Conservation (phyloP, 352 stramenopile genomes). For the Phytophthora capsici region DNA sequence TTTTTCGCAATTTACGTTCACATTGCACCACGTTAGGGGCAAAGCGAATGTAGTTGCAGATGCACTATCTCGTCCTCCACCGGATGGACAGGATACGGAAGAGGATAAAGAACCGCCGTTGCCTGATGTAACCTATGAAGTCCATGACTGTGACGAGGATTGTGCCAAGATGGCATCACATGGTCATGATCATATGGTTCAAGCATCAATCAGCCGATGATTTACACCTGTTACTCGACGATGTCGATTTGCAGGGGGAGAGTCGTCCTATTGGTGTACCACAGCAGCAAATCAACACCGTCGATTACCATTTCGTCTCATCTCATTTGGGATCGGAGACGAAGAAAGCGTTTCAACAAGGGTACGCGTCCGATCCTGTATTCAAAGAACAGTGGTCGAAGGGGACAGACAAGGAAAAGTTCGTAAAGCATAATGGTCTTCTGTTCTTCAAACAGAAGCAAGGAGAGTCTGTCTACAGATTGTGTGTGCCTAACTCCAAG, state of each 20-base stretch:
- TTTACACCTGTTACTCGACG: slow-evolving; percentile 9
- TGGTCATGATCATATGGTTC: background rate
- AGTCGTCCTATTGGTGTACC: too few relatives aligned
- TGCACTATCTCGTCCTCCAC: slow-evolving; percentile 2
- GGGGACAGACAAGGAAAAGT: too few relatives aligned
- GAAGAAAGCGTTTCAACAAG: too few relatives aligned
- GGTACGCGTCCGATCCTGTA: slow-evolving; percentile 3
- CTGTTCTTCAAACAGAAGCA: too few relatives aligned
- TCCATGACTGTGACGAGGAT: slow-evolving; percentile 3
- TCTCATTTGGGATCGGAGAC: background rate
- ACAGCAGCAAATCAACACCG: too few relatives aligned
- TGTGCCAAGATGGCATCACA: background rate
- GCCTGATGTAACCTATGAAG: background rate
- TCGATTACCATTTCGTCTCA: too few relatives aligned
- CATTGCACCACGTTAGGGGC: slow-evolving; percentile 15
- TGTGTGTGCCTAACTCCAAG: too few relatives aligned
- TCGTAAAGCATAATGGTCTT: too few relatives aligned
- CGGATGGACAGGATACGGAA: background rate
- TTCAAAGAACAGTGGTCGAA: too few relatives aligned
- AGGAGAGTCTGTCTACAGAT: too few relatives aligned
- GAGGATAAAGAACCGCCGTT: slow-evolving; percentile 4
- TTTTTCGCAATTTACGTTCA: slow-evolving; percentile 15
- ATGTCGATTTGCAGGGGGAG: slow-evolving; percentile 11
- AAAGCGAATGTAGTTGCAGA: slow-evolving; percentile 9
- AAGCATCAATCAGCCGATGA: background rate